Conservation (phyloP, 2,329 filamentous ascomycete species). For the Fusarium avenaceum region DNA sequence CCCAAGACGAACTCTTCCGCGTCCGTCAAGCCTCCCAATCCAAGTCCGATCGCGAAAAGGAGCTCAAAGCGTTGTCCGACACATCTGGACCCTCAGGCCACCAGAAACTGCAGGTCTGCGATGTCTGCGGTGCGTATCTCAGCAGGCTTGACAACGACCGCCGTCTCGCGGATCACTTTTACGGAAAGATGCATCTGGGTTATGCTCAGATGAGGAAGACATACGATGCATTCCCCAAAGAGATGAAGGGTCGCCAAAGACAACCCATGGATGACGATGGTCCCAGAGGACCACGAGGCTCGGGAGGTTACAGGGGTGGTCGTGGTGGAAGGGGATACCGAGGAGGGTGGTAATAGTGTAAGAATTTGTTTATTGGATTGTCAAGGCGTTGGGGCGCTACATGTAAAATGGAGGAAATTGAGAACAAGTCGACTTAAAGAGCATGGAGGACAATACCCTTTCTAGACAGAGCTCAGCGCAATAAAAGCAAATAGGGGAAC, state of each 20-base stretch:
- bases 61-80: slow-evolving; percentile 90
- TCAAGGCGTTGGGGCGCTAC: slow-evolving; percentile 44
- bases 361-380: slow-evolving; percentile 12
- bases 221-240: slow-evolving; percentile 86
- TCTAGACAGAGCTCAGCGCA: slow-evolving; percentile 33
- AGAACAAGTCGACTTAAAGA: slow-evolving; percentile 20
- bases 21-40: slow-evolving; percentile 83
- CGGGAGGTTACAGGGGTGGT: slow-evolving; percentile 67
- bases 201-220: slow-evolving; percentile 99
- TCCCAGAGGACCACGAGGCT: slow-evolving; percentile 65
- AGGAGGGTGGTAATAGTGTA: slow-evolving; percentile 59
- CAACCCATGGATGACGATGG: slow-evolving; percentile 68
- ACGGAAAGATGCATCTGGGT: slow-evolving; percentile 98
- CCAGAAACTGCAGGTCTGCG: slow-evolving; percentile 98
- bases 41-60: slow-evolving; percentile 86
- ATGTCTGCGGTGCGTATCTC: slow-evolving; percentile 96
- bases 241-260: slow-evolving; percentile 80
- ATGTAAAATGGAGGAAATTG: slow-evolving; percentile 33
- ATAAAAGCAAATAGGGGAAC: slow-evolving; percentile 13
- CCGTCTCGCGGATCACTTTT: slow-evolving; percentile 95
- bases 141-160: slow-evolving; percentile 94
- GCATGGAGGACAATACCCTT: slow-evolving; percentile 46
- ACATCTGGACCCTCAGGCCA: slow-evolving; percentile 94
- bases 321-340: slow-evolving; percentile 65
- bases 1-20: slow-evolving; percentile 89